Percentiles rank a stretch among this genome's conserved stretches.
Evolutionary conservation across 345 rosid species (phyloP).

Genomic region (Lumnitzera racemosa): DNA sequence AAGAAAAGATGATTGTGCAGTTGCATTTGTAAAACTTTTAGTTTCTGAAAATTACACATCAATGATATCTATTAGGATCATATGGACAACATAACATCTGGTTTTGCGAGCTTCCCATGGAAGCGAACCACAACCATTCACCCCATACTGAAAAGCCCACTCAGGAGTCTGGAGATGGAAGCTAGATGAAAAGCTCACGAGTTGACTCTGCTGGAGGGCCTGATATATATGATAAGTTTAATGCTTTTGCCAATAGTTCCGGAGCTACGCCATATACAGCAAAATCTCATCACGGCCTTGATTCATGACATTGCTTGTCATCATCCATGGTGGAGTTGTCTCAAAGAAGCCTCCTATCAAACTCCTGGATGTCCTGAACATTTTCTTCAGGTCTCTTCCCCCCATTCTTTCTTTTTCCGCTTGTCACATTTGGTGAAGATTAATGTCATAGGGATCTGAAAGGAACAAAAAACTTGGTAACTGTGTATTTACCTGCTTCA

Average conservation of each 20-base stretch:
- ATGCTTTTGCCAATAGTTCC: slow-evolving; percentile 90
- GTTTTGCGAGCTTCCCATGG: too few relatives aligned
- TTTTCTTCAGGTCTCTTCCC: slow-evolving; percentile 87
- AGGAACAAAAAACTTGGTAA: not conserved
- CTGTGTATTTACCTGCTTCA: not conserved
- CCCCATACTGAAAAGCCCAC: too few relatives aligned
- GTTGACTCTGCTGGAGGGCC: too few relatives aligned
- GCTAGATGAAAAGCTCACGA: too few relatives aligned
- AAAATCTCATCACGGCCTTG: slow-evolving; percentile 97
- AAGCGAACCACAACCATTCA: too few relatives aligned
- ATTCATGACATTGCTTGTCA: slow-evolving; percentile 92
- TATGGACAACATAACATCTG: too few relatives aligned
- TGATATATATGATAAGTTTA: slow-evolving; percentile 11
- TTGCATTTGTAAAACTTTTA: too few relatives aligned
- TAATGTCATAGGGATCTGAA: slow-evolving; percentile 88
- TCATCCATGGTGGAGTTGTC: slow-evolving; percentile 92
- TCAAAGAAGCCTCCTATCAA: slow-evolving; percentile 69
- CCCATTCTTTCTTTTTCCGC: slow-evolving; percentile 88
- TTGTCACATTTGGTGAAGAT: slow-evolving; percentile 94
- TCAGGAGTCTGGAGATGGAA: too few relatives aligned
- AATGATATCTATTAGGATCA: too few relatives aligned
- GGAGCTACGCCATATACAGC: slow-evolving; percentile 87
- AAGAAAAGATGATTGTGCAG: too few relatives aligned
- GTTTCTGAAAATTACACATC: too few relatives aligned
- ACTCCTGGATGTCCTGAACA: slow-evolving; percentile 64